Percentiles rank a stretch among this genome's conserved stretches.
Evolutionary conservation across 306 rosid genomes (phyloP).

Genomic region (Cicer cuneatum): DNA sequence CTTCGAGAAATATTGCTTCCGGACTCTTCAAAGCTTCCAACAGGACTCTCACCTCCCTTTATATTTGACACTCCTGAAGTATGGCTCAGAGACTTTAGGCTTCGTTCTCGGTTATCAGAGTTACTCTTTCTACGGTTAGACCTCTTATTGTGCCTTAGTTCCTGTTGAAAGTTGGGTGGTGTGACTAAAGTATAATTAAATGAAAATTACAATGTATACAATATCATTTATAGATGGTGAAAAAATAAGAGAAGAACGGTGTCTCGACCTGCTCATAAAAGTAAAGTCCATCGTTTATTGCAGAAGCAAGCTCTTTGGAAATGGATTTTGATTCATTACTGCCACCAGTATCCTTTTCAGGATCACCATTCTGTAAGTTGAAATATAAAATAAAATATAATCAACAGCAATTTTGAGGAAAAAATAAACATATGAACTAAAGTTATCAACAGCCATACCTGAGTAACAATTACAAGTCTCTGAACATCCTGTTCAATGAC

Average conservation of each 20-base stretch:
- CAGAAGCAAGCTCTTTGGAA: slow-evolving; percentile 85
- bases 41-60: slow-evolving; percentile 59
- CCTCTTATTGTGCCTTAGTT: slow-evolving; percentile 67
- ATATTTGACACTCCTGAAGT: slow-evolving; percentile 62
- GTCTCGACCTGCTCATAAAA: slow-evolving; percentile 87
- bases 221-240: background rate
- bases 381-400: slow-evolving; percentile 27
- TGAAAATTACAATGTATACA: slow-evolving; percentile 1
- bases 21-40: slow-evolving; percentile 60
- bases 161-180: slow-evolving; percentile 59
- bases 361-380: slow-evolving; percentile 65
- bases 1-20: slow-evolving; percentile 67
- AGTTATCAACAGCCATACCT: slow-evolving; percentile 60
- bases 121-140: slow-evolving; percentile 72
- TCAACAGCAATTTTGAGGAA: slow-evolving; percentile 12
- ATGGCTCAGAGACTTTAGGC: slow-evolving; percentile 55
- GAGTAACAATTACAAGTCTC: slow-evolving; percentile 91
- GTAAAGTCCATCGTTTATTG: slow-evolving; percentile 91
- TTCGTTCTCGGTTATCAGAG: slow-evolving; percentile 66
- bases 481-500: slow-evolving; percentile 87
- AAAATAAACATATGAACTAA: background rate
- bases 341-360: slow-evolving; percentile 53
- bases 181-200: slow-evolving; percentile 35
- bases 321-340: slow-evolving; percentile 71
- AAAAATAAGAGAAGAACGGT: slow-evolving; percentile 31